Percentiles rank a stretch among this genome's conserved stretches.
Evolutionary conservation across 2,329 filamentous ascomycete genomes (phyloP).

Genomic region (Ilyonectria sp.): DNA sequence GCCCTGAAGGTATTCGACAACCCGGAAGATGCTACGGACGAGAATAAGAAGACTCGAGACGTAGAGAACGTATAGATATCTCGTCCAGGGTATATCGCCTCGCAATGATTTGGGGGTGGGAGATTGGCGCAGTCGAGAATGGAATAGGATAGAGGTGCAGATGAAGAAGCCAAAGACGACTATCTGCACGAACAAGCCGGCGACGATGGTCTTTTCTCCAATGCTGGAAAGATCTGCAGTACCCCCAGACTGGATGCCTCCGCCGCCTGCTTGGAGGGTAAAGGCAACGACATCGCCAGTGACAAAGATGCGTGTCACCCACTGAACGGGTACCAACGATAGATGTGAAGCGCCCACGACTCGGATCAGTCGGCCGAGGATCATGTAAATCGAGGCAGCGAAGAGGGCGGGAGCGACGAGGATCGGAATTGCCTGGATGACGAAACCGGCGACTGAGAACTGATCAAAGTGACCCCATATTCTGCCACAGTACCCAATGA

Average conservation of each 20-base stretch:
- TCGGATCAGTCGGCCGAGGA: slow-evolving; percentile 61
- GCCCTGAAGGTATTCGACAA: slow-evolving; percentile 63
- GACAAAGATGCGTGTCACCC: slow-evolving; percentile 70
- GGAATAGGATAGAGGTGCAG: background rate
- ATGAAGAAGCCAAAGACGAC: slow-evolving; percentile 62
- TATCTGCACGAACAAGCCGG: slow-evolving; percentile 71
- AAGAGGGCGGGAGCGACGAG: slow-evolving; percentile 63
- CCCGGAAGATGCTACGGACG: slow-evolving; percentile 61
- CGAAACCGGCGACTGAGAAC: slow-evolving; percentile 1
- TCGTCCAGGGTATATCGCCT: slow-evolving; percentile 45
- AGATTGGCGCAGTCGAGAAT: background rate
- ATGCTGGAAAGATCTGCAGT: slow-evolving; percentile 42
- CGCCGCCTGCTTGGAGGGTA: slow-evolving; percentile 63
- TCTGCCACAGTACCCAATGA: slow-evolving; percentile 55
- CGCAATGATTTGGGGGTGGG: background rate
- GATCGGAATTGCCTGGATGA: slow-evolving; percentile 59
- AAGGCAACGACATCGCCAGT: slow-evolving; percentile 68
- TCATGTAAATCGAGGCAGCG: slow-evolving; percentile 68
- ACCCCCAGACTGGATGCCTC: slow-evolving; percentile 49
- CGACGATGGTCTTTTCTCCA: slow-evolving; percentile 68
- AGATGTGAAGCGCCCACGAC: slow-evolving; percentile 53
- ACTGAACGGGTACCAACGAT: slow-evolving; percentile 52
- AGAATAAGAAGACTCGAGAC: slow-evolving; percentile 57
- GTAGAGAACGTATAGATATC: slow-evolving; percentile 52
- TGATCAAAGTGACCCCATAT: slow-evolving; percentile 20